Evolutionary conservation across 371 early-diverging fungal genomes (phyloP).

Genomic region (Lichtheimia ornata): DNA sequence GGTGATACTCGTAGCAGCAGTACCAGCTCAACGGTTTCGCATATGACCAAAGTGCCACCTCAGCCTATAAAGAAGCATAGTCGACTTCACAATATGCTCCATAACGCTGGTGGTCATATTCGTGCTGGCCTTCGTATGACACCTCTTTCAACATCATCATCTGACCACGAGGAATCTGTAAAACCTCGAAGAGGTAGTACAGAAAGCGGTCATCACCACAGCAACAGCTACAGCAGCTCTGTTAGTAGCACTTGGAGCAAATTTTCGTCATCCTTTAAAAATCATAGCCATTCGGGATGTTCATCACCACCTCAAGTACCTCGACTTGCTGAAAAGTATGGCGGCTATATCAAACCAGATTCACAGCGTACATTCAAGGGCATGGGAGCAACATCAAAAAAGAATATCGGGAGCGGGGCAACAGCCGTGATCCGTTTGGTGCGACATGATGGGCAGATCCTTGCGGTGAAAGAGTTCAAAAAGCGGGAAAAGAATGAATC

Average conservation of each 20-base stretch:
- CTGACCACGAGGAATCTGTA: background rate
- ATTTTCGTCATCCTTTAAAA: slow-evolving; percentile 7
- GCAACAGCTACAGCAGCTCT: slow-evolving; percentile 4
- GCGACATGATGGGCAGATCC: slow-evolving; percentile 15
- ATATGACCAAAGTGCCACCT: slow-evolving; percentile 10
- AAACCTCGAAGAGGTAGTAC: slow-evolving; percentile 7
- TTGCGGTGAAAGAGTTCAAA: slow-evolving; percentile 69
- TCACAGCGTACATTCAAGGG: slow-evolving; percentile 25
- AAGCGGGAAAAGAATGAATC: slow-evolving; percentile 56
- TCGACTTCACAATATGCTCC: slow-evolving; percentile 17
- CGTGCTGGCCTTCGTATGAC: slow-evolving; percentile 32
- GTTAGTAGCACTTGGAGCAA: slow-evolving; percentile 10
- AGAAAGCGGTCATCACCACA: slow-evolving; percentile 1
- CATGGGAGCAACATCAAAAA: slow-evolving; percentile 39
- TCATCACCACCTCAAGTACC: slow-evolving; percentile 4
- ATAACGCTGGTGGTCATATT: slow-evolving; percentile 16
- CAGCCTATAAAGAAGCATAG: slow-evolving; percentile 11
- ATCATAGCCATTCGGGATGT: background rate
- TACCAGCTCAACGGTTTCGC: slow-evolving; percentile 25
- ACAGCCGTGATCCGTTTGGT: slow-evolving; percentile 43
- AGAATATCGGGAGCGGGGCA: slow-evolving; percentile 50
- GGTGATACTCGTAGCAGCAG: slow-evolving; percentile 35
- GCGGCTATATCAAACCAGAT: slow-evolving; percentile 36
- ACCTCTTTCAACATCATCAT: slow-evolving; percentile 17
- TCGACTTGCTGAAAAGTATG: slow-evolving; percentile 38